Evolutionary conservation across 345 rosid species (phyloP), one percentile per base, ranked within the genome.

Genomic region (Sonneratia alba): DNA sequence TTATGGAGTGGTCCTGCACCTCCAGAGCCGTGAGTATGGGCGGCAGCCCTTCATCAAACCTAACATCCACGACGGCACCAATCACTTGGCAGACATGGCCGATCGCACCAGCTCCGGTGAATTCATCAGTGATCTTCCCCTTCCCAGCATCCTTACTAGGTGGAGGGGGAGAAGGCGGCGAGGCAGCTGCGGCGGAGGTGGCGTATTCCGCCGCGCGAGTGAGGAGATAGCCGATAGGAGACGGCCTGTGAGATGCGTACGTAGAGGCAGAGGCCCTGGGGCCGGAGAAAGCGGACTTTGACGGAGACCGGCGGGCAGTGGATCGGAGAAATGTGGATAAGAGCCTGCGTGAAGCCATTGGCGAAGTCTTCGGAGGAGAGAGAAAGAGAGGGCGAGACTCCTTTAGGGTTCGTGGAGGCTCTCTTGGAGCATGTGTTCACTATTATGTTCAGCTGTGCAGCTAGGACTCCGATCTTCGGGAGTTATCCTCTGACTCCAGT

Each of bases 11-110:
- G 65, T 84, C 92, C 73, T 76, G 78, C 42, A 95, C 97, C 85
- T 95, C 99, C n/a, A 95, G 89, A n/a, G 99, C 92, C 13, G 99
- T 95, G 88, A 92, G 78, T 74, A 95, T 95, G 74, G 99, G 97
- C 47, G 99, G 99, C 75, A 95, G 73, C 0, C 99, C 99, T 66
- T 92, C 99, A 0, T 88, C 83, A 73, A 91, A 91, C 65, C 95
- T 81, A 3, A 95, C 99, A 79, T 95, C 99, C 6, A 90, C 96
- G 18, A 95, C 97, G 71, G 97, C 99, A 67, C 99, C 99, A 66
- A 91, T 91, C 70, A 95, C 97, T 81, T 91, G 99, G 65, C 97
- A 95, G 1, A 95, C 96, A 67, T 85, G 83, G 45, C 99, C 99
- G 81, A 95, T 87, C 74, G 99, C 74, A 10, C 97, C 97, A 37